A percentile compares a stretch with the other conserved stretches of the same genome.
Conservation (phyloP, 345 rosid genomes). For the Ricinus communis region DNA sequence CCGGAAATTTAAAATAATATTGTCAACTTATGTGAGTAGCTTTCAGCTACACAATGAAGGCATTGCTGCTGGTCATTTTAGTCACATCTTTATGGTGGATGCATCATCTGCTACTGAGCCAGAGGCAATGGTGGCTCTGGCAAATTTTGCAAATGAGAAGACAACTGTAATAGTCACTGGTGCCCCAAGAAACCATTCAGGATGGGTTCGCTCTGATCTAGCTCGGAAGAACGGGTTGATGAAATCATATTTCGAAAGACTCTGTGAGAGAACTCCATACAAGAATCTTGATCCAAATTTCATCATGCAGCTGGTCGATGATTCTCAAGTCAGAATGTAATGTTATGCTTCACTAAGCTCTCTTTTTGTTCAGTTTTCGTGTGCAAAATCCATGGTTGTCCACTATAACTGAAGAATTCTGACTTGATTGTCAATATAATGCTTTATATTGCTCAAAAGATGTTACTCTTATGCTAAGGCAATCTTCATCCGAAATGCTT, state of each 20-base stretch:
- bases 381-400: no score
- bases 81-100: slow-evolving; percentile 36
- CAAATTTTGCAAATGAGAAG: slow-evolving; percentile 28
- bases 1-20: slow-evolving; percentile 22
- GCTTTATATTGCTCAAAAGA: no score
- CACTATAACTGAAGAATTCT: no score
- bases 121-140: slow-evolving; percentile 37
- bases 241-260: slow-evolving; percentile 39
- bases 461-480: no score
- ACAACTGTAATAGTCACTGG: slow-evolving; percentile 36
- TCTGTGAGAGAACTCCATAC: slow-evolving; percentile 13
- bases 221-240: slow-evolving; percentile 28
- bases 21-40: slow-evolving; percentile 34
- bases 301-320: not conserved
- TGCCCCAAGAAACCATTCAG: slow-evolving; percentile 13
- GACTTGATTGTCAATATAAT: no score
- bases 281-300: slow-evolving; percentile 1
- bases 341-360: no score
- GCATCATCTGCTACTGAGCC: slow-evolving; percentile 42
- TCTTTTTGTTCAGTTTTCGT: no score
- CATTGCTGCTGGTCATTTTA: slow-evolving; percentile 34
- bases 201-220: slow-evolving; percentile 33
- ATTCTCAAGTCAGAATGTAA: no score
- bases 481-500: no score
- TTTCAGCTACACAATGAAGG: slow-evolving; percentile 32